Percentiles rank a stretch among this genome's conserved stretches.
phyloP scores from a whole-genome alignment of 345 rosid genomes.

The Excoecaria agallocha region DNA sequence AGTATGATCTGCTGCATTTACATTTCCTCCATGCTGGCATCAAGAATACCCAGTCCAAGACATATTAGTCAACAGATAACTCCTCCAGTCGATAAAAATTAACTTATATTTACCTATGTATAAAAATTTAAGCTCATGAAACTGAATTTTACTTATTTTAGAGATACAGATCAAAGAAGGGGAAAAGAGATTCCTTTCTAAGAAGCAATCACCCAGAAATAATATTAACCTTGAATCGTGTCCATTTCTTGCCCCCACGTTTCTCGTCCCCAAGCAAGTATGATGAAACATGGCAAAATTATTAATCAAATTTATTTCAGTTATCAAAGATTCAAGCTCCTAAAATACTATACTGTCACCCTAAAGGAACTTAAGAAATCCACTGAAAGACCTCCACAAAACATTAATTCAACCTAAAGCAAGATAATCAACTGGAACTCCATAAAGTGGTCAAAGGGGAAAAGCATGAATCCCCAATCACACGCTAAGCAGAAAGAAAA shows the following conservation, averaged over 20 bases:
- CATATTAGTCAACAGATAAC: not conserved
- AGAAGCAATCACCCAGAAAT: not conserved
- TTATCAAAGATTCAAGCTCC: not conserved
- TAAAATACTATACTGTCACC: not conserved
- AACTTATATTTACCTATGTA: not conserved
- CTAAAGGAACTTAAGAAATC: not conserved
- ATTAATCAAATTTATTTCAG: not conserved
- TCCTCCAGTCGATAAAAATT: not conserved
- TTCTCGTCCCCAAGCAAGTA: not conserved
- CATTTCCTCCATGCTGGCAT: slow-evolving; percentile 85
- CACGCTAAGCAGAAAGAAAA: not conserved
- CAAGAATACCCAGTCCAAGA: slow-evolving; percentile 2
- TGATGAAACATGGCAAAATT: not conserved
- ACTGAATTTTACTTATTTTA: not conserved
- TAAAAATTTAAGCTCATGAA: not conserved
- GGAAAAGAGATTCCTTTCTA: not conserved
- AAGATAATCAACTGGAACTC: not conserved
- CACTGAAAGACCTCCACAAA: not conserved
- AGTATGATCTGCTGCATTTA: slow-evolving; percentile 77
- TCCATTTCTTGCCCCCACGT: not conserved
- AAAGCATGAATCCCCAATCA: not conserved
- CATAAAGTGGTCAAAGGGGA: not conserved
- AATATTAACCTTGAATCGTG: not conserved
- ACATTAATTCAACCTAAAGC: not conserved
- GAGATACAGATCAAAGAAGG: not conserved